Evolutionary conservation across 1,284 basidiomycete species (phyloP).

Genomic region (Neonothopanus nambi): DNA sequence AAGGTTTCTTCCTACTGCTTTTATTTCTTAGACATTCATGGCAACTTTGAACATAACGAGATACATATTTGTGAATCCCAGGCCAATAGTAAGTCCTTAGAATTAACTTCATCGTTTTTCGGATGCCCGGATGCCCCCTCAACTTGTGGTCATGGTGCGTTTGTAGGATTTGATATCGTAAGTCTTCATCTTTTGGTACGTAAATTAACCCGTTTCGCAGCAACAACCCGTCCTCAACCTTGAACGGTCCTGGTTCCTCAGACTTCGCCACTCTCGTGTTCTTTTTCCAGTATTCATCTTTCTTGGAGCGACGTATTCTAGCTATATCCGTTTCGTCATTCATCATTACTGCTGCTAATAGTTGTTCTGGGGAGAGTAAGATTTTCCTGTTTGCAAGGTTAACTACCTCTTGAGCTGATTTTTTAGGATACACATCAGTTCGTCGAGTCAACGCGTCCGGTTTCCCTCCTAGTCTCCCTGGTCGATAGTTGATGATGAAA

Average conservation of each 20-base stretch:
- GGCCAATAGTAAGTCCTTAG: slow-evolving; percentile 24
- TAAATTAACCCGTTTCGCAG: slow-evolving; percentile 4
- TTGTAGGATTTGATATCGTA: background rate
- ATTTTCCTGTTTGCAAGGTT: slow-evolving; percentile 16
- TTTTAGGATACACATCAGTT: slow-evolving; percentile 19
- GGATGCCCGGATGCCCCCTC: slow-evolving; percentile 34
- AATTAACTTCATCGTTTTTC: slow-evolving; percentile 27
- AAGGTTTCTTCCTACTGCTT: background rate
- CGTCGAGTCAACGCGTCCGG: slow-evolving; percentile 31
- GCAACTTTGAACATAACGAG: slow-evolving; percentile 16
- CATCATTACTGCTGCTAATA: background rate
- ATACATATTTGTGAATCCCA: slow-evolving; percentile 13
- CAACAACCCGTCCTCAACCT: slow-evolving; percentile 21
- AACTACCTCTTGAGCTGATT: background rate
- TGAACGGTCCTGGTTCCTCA: background rate
- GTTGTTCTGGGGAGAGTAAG: slow-evolving; percentile 24
- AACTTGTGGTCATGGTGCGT: too few relatives aligned
- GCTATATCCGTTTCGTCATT: background rate
- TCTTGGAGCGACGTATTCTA: background rate
- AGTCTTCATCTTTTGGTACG: slow-evolving; percentile 8
- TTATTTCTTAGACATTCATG: background rate
- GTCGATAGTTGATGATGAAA: slow-evolving; percentile 26
- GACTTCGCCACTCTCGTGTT: background rate
- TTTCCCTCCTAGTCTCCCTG: slow-evolving; percentile 24
- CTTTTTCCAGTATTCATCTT: background rate